Evolutionary conservation across 805 yeast species (phyloP).

Genomic region (Starmerella gropengiesseri): DNA sequence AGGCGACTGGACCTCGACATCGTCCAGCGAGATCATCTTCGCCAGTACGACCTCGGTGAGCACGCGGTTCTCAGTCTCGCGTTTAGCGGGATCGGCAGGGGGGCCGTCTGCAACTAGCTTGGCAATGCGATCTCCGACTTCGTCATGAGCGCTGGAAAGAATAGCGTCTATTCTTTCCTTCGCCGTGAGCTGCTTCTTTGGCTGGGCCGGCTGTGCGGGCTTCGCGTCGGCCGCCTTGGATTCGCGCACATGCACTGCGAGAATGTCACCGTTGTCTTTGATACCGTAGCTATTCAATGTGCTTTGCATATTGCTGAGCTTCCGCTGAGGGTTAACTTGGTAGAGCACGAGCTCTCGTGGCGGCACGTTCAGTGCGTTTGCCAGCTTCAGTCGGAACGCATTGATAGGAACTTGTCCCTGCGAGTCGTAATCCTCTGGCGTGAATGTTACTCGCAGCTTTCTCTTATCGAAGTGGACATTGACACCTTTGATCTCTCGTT

Average conservation of each 20-base stretch:
- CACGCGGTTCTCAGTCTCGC: slow-evolving; percentile 27
- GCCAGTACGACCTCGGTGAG: slow-evolving; percentile 30
- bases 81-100: slow-evolving; percentile 21
- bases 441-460: slow-evolving; percentile 22
- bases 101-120: slow-evolving; percentile 20
- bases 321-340: slow-evolving; percentile 18
- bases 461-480: slow-evolving; percentile 22
- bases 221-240: slow-evolving; percentile 3
- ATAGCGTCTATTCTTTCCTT: slow-evolving; percentile 25
- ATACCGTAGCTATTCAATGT: slow-evolving; percentile 21
- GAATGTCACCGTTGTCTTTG: slow-evolving; percentile 22
- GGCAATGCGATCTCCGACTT: slow-evolving; percentile 23
- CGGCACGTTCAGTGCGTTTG: slow-evolving; percentile 43
- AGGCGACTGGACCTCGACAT: slow-evolving; percentile 28
- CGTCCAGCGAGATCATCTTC: slow-evolving; percentile 29
- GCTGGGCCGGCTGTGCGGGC: slow-evolving; percentile 11
- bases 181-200: slow-evolving; percentile 16
- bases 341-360: slow-evolving; percentile 20
- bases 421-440: slow-evolving; percentile 21
- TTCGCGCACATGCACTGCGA: slow-evolving; percentile 17
- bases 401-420: slow-evolving; percentile 59
- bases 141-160: slow-evolving; percentile 22
- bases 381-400: slow-evolving; percentile 48
- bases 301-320: slow-evolving; percentile 16
- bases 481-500: slow-evolving; percentile 13